Percentiles rank a stretch among this genome's conserved stretches.
These are phyloP conservation scores for Pestalotiopsis sp. DNA, from an alignment of 2,329 filamentous ascomycete genomes.

Conservation along the genomic window DNA sequence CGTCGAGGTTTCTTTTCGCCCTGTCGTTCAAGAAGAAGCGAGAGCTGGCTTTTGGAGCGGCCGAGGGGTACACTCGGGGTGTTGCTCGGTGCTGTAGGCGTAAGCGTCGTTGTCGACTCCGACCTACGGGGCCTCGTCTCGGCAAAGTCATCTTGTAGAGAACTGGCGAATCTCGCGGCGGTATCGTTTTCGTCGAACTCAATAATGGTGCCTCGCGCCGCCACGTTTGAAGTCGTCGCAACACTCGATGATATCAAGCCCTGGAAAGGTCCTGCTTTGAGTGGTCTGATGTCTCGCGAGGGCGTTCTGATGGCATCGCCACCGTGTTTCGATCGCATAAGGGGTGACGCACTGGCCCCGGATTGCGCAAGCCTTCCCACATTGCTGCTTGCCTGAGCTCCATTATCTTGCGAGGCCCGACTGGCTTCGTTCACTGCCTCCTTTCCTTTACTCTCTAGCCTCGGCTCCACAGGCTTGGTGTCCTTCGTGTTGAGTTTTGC, in stretches of 20 bases:
- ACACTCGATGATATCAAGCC: slow-evolving; percentile 33
- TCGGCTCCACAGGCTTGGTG: neutral
- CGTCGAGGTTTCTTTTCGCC: slow-evolving; percentile 28
- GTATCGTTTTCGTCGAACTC: slow-evolving; percentile 34
- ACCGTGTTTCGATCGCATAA: slow-evolving; percentile 32
- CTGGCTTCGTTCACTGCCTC: slow-evolving; percentile 1
- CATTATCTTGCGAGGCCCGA: neutral
- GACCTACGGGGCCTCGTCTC: slow-evolving; percentile 18
- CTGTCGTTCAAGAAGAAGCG: slow-evolving; percentile 52
- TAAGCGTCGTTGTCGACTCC: slow-evolving; percentile 35
- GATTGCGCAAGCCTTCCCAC: slow-evolving; percentile 17
- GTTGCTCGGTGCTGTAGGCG: slow-evolving; percentile 49
- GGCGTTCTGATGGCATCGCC: slow-evolving; percentile 19
- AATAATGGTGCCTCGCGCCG: slow-evolving; percentile 44
- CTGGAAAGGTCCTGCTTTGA: slow-evolving; percentile 25
- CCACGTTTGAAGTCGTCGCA: slow-evolving; percentile 41
- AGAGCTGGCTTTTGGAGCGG: slow-evolving; percentile 62
- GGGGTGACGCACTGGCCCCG: slow-evolving; percentile 21
- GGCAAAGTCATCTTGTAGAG: slow-evolving; percentile 16
- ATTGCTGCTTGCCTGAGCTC: slow-evolving; percentile 16
- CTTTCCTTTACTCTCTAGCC: slow-evolving; percentile 6
- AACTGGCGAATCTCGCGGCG: slow-evolving; percentile 22
- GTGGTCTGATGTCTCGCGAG: slow-evolving; percentile 25
- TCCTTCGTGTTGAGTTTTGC: neutral
- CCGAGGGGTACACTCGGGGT: slow-evolving; percentile 48